Percentiles rank a stretch among this genome's conserved stretches.
These are phyloP conservation scores for Phytophthora tentaculata DNA, from an alignment of 352 stramenopile genomes.

Conservation along the genomic window DNA sequence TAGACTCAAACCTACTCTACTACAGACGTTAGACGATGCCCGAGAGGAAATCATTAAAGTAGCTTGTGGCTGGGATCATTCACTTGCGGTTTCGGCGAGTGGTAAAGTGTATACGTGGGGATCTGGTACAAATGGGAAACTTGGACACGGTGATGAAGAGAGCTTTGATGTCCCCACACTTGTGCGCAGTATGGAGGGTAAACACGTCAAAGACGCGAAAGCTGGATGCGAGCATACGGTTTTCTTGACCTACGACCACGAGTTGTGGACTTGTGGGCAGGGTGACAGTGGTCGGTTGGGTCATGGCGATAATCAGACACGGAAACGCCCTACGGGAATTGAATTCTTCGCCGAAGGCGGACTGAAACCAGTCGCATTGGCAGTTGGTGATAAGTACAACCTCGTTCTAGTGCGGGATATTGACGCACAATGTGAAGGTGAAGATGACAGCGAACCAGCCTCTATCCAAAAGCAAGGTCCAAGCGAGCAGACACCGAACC, in stretches of 20 bases:
- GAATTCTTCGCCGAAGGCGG: slow-evolving; percentile 59
- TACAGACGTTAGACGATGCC: slow-evolving; percentile 57
- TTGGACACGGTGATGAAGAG: slow-evolving; percentile 85
- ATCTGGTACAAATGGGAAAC: slow-evolving; percentile 81
- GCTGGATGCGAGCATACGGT: slow-evolving; percentile 85
- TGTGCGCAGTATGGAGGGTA: slow-evolving; percentile 53
- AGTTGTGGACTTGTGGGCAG: slow-evolving; percentile 85
- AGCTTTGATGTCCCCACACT: slow-evolving; percentile 69
- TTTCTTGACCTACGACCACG: slow-evolving; percentile 57
- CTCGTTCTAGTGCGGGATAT: slow-evolving; percentile 68
- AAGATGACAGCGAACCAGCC: background rate
- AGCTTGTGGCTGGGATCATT: slow-evolving; percentile 86
- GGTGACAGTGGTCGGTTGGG: slow-evolving; percentile 82
- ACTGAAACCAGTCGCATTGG: slow-evolving; percentile 71
- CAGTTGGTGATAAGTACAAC: slow-evolving; percentile 90
- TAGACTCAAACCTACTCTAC: slow-evolving; percentile 58
- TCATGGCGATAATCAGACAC: slow-evolving; percentile 69
- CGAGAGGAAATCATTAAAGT: slow-evolving; percentile 70
- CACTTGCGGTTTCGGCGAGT: slow-evolving; percentile 63
- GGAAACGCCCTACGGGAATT: slow-evolving; percentile 65
- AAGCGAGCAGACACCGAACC: background rate
- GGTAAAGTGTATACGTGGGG: slow-evolving; percentile 82
- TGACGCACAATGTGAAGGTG: slow-evolving; percentile 18
- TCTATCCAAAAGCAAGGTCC: background rate
- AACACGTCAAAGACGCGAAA: slow-evolving; percentile 70